These are phyloP conservation scores for Fraxinus cuspidata DNA, from an alignment of 257 asterid species.

Conservation along the genomic window DNA sequence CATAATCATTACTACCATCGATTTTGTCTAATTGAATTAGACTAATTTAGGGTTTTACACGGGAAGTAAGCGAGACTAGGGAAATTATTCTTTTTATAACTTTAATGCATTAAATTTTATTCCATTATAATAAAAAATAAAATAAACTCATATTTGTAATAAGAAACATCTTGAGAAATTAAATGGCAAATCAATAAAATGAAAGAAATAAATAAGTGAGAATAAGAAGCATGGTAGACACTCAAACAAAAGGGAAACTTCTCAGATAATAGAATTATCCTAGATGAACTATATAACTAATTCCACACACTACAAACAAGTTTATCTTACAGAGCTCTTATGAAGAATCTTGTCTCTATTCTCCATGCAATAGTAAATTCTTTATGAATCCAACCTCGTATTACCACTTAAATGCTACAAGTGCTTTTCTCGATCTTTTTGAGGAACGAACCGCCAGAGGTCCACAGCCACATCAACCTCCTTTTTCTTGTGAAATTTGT, in stretches of 20 bases:
- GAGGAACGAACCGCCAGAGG: conserved; percentile 95
- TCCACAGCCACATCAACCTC: conserved; percentile 95
- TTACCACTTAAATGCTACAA: conserved; percentile 9
- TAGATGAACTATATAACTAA: background rate
- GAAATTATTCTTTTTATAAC: too few relatives aligned
- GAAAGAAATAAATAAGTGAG: background rate
- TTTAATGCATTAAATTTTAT: too few relatives aligned
- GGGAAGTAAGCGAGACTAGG: too few relatives aligned
- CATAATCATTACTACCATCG: too few relatives aligned
- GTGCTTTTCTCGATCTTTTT: conserved; percentile 23
- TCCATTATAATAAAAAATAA: too few relatives aligned
- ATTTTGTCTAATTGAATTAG: too few relatives aligned
- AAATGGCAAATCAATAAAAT: background rate
- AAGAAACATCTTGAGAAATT: too few relatives aligned
- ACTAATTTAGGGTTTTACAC: too few relatives aligned
- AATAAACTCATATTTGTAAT: too few relatives aligned
- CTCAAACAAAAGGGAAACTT: background rate
- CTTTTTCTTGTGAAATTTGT: conserved; percentile 95
- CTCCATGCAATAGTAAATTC: background rate
- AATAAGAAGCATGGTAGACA: background rate
- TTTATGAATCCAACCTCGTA: background rate
- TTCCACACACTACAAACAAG: background rate
- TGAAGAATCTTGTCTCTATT: background rate
- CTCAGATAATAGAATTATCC: background rate
- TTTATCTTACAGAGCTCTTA: background rate